These are phyloP conservation scores for Colletotrichum tropicale DNA, from an alignment of 2,329 filamentous ascomycete species.

Conservation along the genomic window DNA sequence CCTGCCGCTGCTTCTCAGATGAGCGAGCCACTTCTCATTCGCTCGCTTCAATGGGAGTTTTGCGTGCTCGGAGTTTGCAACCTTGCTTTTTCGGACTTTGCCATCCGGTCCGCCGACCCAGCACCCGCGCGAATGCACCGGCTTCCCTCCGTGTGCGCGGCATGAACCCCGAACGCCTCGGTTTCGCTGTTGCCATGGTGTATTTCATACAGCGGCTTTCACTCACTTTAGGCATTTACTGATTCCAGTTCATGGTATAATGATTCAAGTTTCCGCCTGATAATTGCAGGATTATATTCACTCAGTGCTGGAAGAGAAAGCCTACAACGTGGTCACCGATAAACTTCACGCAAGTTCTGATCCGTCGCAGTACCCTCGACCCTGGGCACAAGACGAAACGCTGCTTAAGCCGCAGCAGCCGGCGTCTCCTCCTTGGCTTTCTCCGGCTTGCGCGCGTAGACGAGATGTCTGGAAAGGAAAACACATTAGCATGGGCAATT, in stretches of 20 bases:
- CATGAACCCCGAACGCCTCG: not conserved
- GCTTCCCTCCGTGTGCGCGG: not conserved
- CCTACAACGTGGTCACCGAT: no score
- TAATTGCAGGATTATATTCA: not conserved
- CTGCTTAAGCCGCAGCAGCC: not conserved
- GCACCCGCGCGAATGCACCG: not conserved
- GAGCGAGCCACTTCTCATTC: not conserved
- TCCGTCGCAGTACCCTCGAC: fast-evolving
- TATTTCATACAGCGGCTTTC: fast-evolving
- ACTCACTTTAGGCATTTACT: fast-evolving
- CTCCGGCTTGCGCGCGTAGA: not conserved
- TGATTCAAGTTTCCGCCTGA: fast-evolving
- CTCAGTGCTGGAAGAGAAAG: no score
- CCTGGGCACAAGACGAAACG: not conserved
- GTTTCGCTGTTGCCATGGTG: not conserved
- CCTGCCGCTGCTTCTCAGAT: not conserved
- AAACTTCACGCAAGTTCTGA: no score
- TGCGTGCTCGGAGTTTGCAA: not conserved
- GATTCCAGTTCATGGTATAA: no score
- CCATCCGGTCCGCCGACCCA: not conserved
- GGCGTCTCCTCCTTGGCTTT: not conserved
- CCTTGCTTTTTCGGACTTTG: not conserved
- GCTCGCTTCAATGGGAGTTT: not conserved
- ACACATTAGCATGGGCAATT: no score
- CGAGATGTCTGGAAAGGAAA: not conserved